Evolutionary conservation across 768 basidiomycete species (phyloP), one percentile per base, ranked within the genome.

Genomic region (Amanita brunnescens): DNA sequence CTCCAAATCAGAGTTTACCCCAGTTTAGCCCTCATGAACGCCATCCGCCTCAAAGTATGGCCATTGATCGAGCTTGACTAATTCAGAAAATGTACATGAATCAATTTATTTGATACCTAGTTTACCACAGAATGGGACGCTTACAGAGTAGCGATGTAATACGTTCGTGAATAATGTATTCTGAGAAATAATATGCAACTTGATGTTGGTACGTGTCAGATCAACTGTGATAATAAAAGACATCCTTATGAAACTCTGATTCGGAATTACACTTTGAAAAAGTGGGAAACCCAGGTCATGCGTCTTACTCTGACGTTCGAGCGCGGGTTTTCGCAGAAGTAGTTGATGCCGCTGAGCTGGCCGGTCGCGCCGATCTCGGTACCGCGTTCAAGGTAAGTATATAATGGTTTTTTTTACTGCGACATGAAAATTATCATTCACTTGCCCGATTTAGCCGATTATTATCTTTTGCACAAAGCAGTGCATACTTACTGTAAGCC

Each of bases 361-460:
- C 29, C 16, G 29, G 9, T 26, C 26, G n/a, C 44, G 21, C 51
- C 46, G n/a, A n/a, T n/a, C n/a, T n/a, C n/a, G 20, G 45, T 35
- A 14, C 60, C 60, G n/a, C 55, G n/a, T 45, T 30, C 16, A 24
- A 7, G n/a, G n/a, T n/a, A n/a, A n/a, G n/a, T n/a, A 68, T 32
- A 57, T 55, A 29, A 80, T 64, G 9, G 71, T 68, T 35, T 70
- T 66, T 62, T 81, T 80, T 49, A 80, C 73, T 16, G 68, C 73
- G 14, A 69, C 60, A 53, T 79, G 75, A 53, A 71, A 81, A 30
- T 71, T 70, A 50, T 71, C 60, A 56, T 81, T 81, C 23, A 64
- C 79, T 67, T 20, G 20, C 46, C 8, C 35, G 23, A 47, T 32
- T 42, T 34, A 20, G n/a, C 20, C 10, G 41, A 29, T 12, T 32